Percentiles rank a stretch among this genome's conserved stretches.
Conservation (phyloP, 805 yeast genomes). For the Wickerhamiella dianesei region DNA sequence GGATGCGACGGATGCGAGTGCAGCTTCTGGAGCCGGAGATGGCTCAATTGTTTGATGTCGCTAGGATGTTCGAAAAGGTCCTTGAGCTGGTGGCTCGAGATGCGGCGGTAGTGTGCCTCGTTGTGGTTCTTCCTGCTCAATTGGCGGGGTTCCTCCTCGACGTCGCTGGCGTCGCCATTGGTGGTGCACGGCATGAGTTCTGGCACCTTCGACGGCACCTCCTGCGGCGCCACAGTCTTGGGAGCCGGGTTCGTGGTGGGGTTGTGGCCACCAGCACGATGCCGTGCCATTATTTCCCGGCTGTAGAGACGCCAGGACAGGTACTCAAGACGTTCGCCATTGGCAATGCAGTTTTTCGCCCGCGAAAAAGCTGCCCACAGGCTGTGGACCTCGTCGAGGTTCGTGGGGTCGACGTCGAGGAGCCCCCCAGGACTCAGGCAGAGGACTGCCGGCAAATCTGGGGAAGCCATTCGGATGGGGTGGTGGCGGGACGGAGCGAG, state of each 20-base stretch:
- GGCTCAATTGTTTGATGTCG: not conserved
- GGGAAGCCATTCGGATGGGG: not conserved
- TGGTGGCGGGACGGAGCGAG: not conserved
- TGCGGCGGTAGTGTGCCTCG: not conserved
- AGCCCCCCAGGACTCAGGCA: constrained; percentile 16
- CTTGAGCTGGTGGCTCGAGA: not conserved
- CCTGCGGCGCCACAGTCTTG: not conserved
- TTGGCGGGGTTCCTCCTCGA: not conserved
- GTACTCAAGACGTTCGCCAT: constrained; percentile 19
- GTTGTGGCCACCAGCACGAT: not conserved
- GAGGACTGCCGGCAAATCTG: constrained; percentile 9
- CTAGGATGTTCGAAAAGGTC: not conserved
- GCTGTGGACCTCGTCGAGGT: constrained; percentile 16
- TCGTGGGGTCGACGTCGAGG: constrained; percentile 15
- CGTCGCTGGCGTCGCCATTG: not conserved
- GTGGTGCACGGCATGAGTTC: not conserved
- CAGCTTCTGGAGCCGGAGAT: not conserved
- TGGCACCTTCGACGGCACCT: constrained; percentile 3
- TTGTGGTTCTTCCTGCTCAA: not conserved
- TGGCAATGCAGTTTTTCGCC: constrained; percentile 16
- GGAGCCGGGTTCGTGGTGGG: not conserved
- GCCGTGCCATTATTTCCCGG: constrained; percentile 11
- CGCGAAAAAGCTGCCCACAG: constrained; percentile 19
- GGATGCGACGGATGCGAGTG: not conserved
- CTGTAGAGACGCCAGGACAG: constrained; percentile 20